Percentiles rank a stretch among this genome's conserved stretches.
Evolutionary conservation across 441 rosid species (phyloP).

Genomic region (Croton laevigatus): DNA sequence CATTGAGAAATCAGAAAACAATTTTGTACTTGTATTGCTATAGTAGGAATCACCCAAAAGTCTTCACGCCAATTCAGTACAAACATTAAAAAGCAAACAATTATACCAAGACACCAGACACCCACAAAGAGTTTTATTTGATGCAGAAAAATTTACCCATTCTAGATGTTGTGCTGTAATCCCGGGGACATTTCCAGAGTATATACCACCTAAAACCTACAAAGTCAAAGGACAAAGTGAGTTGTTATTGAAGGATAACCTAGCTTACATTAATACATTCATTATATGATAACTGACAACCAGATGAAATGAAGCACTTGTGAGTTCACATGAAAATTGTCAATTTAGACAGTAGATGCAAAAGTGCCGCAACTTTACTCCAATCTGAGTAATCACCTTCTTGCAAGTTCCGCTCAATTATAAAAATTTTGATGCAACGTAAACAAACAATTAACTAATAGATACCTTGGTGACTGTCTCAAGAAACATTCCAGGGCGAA

Average conservation of each 20-base stretch:
- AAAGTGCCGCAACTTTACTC: background rate
- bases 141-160: constrained; percentile 56
- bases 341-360: background rate
- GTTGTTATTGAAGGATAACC: constrained; percentile 12
- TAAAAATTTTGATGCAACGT: background rate
- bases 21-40: background rate
- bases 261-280: background rate
- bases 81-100: background rate
- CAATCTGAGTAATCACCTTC: background rate
- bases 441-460: background rate
- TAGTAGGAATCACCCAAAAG: background rate
- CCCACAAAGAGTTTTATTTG: background rate
- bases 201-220: constrained; percentile 89
- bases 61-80: background rate
- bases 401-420: background rate
- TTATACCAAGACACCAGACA: background rate
- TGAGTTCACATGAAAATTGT: background rate
- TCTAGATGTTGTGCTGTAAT: constrained; percentile 94
- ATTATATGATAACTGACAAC: background rate
- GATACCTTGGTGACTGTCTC: constrained; percentile 91
- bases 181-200: constrained; percentile 72
- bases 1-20: background rate
- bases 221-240: constrained; percentile 26
- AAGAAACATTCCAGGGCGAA: constrained; percentile 94
- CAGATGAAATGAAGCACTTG: constrained; percentile 4